Base-by-base conservation (phyloP, 805 yeast genomes). In the Cyberlindnera japonica region DNA sequence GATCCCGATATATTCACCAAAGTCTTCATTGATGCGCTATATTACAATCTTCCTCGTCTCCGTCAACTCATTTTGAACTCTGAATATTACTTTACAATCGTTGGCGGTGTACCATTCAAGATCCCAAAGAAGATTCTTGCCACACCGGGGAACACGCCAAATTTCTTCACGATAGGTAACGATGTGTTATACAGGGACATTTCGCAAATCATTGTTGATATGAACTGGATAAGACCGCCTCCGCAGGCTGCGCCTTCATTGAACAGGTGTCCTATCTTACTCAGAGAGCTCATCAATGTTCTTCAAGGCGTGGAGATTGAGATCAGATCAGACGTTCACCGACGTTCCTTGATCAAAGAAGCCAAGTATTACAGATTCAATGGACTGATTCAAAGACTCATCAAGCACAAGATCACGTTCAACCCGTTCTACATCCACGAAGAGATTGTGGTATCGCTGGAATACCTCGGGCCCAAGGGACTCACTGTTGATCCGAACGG, bases 341-440 rank as follows among this genome's bases (percentile, higher is more conserved):
- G 96, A 30, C 58, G 63, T 9, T 59, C 74, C 13, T 64, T 89
- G 43, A 59, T 82, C 8, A 68, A 68, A 38, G 97, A 89, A 55
- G 84, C 95, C 48, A 69, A 74, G 33, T 89, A 83, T 62, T 89
- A 86, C 59, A 68, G 91, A 34, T 82, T 89, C 50, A 64, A 76
- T 34, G 88, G 79, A 26, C 65, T 89, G 27, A 95, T 84, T 57
- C 95, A 88, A 62, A 62, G 71, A 44, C 57, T 89, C 18, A 60
- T 83, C n/a, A 72, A 73, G 35, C 75, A 72, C 50, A 59, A 59
- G 20, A 67, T 83, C 11, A 44, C 63, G 2, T 58, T 59, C 34
- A 82, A 84, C 50, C 83, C 86, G 1, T 68, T 75, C 47, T 55
- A 68, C 0, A 50, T 56, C 3, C 46, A 51, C 2, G 78, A 79